These are phyloP conservation scores for Erythrophleum fordii DNA, from an alignment of 306 rosid genomes.

Conservation along the genomic window DNA sequence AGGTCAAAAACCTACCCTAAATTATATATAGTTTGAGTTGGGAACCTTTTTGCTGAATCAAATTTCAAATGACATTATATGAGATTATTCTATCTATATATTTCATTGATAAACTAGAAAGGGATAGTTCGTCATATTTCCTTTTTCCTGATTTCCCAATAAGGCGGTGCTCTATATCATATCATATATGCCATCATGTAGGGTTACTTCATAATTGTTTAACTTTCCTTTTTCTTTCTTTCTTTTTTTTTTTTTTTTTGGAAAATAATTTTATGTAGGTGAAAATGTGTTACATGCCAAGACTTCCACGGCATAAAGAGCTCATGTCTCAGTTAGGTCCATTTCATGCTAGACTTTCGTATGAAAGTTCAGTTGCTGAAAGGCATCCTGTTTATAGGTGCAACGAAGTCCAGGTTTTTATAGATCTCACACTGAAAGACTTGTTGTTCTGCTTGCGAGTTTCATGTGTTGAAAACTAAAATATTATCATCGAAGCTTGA, in stretches of 20 bases:
- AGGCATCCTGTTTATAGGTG: slow-evolving; percentile 88
- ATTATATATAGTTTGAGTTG: not conserved
- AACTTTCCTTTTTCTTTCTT: slow-evolving; percentile 15
- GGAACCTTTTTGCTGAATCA: not conserved
- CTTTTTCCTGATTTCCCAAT: not conserved
- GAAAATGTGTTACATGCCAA: slow-evolving; percentile 66
- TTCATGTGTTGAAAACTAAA: slow-evolving; percentile 13
- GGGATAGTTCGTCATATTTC: not conserved
- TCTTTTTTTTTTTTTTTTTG: no score
- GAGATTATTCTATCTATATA: not conserved
- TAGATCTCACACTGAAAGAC: slow-evolving; percentile 40
- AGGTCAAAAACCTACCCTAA: not conserved
- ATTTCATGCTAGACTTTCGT: slow-evolving; percentile 68
- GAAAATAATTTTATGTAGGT: slow-evolving; percentile 59
- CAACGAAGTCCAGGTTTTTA: slow-evolving; percentile 79
- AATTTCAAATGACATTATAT: not conserved
- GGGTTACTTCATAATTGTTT: not conserved
- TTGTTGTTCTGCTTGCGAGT: slow-evolving; percentile 1
- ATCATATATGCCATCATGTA: not conserved
- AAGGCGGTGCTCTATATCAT: not conserved
- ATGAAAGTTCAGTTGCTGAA: slow-evolving; percentile 60
- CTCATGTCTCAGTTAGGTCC: slow-evolving; percentile 69
- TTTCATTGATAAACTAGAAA: slow-evolving; percentile 16
- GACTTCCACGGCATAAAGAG: slow-evolving; percentile 76
- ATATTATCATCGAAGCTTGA: not conserved